Evolutionary conservation across 1,284 basidiomycete genomes (phyloP).

Genomic region (Veloboletus limbatus): DNA sequence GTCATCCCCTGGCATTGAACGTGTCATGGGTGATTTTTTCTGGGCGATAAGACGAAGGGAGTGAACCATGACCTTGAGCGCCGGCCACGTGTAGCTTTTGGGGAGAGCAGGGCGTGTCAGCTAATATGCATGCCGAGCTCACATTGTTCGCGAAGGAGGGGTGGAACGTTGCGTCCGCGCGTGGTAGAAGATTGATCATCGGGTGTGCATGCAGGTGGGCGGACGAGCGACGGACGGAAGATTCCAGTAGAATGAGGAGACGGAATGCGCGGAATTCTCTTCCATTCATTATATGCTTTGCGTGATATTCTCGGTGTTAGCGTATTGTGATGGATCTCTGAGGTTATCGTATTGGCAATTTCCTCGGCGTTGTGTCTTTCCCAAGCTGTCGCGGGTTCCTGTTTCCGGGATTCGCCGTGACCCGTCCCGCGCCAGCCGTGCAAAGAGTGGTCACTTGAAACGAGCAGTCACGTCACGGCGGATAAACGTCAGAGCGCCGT

Average conservation of each 20-base stretch:
- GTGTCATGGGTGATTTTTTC: constrained; percentile 13
- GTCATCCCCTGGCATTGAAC: constrained; percentile 9
- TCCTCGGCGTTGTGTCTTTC: constrained; percentile 22
- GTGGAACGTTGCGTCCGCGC: constrained; percentile 27
- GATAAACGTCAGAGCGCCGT: constrained; percentile 21
- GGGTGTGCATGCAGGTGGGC: constrained; percentile 16
- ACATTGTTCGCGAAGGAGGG: too few relatives aligned
- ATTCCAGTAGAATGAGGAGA: too few relatives aligned
- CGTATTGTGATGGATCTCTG: constrained; percentile 15
- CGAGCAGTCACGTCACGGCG: constrained; percentile 21
- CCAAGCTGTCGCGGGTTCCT: constrained; percentile 9
- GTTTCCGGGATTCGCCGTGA: constrained; percentile 3
- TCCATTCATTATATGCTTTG: constrained; percentile 24
- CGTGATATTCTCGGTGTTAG: constrained; percentile 9
- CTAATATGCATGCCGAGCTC: too few relatives aligned
- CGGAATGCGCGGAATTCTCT: constrained; percentile 19
- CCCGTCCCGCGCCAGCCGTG: background rate
- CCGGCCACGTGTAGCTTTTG: constrained; percentile 5
- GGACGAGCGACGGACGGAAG: constrained; percentile 14
- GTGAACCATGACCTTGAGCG: constrained; percentile 18
- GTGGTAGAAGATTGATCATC: constrained; percentile 30
- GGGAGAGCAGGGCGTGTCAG: background rate
- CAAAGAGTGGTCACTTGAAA: too few relatives aligned
- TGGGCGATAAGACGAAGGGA: constrained; percentile 27
- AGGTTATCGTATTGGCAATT: constrained; percentile 10